Conservation (phyloP, 2,329 filamentous ascomycete species). For the Ilyonectria mors-panacis region DNA sequence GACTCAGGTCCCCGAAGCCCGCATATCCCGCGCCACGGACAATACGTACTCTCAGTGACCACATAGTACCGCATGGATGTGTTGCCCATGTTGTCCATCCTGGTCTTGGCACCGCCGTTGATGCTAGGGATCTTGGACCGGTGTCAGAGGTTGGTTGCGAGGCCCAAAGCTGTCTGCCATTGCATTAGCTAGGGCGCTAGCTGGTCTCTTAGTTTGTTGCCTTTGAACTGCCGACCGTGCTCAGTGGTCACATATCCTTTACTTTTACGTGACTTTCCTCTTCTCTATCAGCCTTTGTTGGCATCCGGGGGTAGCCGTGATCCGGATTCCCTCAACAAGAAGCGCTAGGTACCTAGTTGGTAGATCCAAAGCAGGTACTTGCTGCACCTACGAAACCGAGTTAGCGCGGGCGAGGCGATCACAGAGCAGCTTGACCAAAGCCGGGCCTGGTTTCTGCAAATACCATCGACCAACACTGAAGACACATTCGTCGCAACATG, state of each 20-base stretch:
- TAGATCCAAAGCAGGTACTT: neutral
- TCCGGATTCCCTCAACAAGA: conserved; percentile 4
- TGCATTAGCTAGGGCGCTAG: conserved; percentile 27
- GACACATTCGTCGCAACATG: conserved; percentile 16
- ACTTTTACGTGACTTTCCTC: conserved; percentile 12
- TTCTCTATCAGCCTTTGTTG: neutral
- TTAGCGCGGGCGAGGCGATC: conserved; percentile 1
- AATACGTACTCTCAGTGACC: no score
- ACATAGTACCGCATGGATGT: conserved; percentile 5
- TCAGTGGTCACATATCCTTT: conserved; percentile 5
- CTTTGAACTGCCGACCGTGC: conserved; percentile 25
- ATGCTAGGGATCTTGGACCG: conserved; percentile 17
- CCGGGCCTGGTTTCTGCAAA: conserved; percentile 11
- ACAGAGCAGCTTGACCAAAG: conserved; percentile 11
- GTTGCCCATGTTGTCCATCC: conserved; percentile 10
- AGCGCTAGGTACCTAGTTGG: conserved; percentile 1
- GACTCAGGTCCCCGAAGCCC: conserved; percentile 15
- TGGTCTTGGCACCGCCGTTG: conserved; percentile 23
- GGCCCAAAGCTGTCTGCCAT: conserved; percentile 23
- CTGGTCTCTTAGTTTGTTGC: conserved; percentile 1
- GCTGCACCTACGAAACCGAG: neutral
- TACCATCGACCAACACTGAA: conserved; percentile 22
- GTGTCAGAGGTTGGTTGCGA: conserved; percentile 21
- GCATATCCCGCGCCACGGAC: neutral
- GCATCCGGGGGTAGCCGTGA: neutral